These are phyloP conservation scores for Amanita bisporigera DNA, from an alignment of 1,284 basidiomycete genomes.

Conservation along the genomic window DNA sequence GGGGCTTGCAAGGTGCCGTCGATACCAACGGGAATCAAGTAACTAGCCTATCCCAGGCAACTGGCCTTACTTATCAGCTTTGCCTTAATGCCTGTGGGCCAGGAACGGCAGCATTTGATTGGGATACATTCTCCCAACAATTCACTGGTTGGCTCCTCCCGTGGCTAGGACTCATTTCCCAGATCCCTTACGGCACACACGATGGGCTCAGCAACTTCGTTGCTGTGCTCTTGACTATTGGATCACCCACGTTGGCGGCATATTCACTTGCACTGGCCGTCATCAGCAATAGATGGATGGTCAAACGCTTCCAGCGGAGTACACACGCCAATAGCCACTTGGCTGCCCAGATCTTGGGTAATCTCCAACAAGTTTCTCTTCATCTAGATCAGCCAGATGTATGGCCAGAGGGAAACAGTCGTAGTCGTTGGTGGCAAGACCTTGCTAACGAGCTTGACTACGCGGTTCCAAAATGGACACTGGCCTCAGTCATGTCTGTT, in stretches of 20 bases:
- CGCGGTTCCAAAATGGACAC: constrained; percentile 46
- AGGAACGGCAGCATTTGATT: constrained; percentile 40
- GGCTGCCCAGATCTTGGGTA: constrained; percentile 40
- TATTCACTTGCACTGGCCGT: constrained; percentile 48
- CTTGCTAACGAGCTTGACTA: constrained; percentile 38
- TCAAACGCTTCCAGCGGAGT: constrained; percentile 35
- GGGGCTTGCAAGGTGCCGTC: constrained; percentile 21
- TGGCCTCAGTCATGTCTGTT: constrained; percentile 47
- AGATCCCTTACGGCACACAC: constrained; percentile 50
- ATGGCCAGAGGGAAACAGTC: constrained; percentile 23
- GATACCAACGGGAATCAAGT: constrained; percentile 33
- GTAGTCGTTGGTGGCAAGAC: constrained; percentile 42
- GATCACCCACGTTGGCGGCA: constrained; percentile 47
- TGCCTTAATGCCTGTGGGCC: constrained; percentile 42
- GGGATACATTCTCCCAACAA: constrained; percentile 48
- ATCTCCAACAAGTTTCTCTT: constrained; percentile 47
- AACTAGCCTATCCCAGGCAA: constrained; percentile 24
- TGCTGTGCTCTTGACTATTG: constrained; percentile 43
- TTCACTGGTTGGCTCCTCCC: constrained; percentile 52
- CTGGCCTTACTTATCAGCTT: constrained; percentile 36
- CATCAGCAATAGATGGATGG: constrained; percentile 46
- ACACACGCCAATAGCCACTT: constrained; percentile 38
- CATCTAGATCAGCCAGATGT: neutral
- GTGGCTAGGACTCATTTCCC: constrained; percentile 51
- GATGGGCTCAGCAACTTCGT: constrained; percentile 43